A percentile compares a stretch with the other conserved stretches of the same genome.
phyloP scores from a whole-genome alignment of 441 rosid genomes.

The Gossypium davidsonii region DNA sequence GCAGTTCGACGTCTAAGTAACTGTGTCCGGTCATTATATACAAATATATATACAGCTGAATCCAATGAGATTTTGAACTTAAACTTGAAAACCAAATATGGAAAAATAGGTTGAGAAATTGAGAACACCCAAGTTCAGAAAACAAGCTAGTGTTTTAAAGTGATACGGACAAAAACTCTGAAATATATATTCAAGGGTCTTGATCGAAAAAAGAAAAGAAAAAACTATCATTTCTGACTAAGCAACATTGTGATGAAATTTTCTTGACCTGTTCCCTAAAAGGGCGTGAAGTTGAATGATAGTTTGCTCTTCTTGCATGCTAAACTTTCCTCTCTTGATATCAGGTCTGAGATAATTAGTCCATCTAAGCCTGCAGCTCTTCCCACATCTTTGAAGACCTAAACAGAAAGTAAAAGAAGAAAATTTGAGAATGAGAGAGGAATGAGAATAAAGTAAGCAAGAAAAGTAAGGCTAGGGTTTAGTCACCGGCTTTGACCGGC shows the following conservation, averaged over 20 bases:
- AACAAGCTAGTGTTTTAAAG: neutral
- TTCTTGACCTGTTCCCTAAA: constrained; percentile 80
- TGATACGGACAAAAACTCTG: neutral
- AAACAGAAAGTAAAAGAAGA: neutral
- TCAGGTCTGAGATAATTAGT: constrained; percentile 95
- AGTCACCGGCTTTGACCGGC: constrained; percentile 86
- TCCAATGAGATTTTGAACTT: neutral
- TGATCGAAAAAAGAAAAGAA: neutral
- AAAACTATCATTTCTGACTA: neutral
- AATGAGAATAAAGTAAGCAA: neutral
- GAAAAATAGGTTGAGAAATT: constrained; percentile 4
- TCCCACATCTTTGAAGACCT: constrained; percentile 98
- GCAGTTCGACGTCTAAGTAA: constrained; percentile 3
- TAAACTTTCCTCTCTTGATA: constrained; percentile 93
- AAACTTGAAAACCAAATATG: neutral
- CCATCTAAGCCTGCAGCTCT: constrained; percentile 98
- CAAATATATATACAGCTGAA: neutral
- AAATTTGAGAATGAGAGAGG: neutral
- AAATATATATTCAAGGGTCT: neutral
- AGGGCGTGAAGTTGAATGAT: constrained; percentile 99
- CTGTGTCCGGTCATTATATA: constrained; percentile 11
- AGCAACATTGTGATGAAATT: neutral
- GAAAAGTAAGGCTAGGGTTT: neutral
- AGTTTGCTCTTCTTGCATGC: constrained; percentile 88
- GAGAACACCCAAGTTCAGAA: neutral